phyloP scores from a whole-genome alignment of 768 basidiomycete species.

The Hortiboletus campestris region DNA sequence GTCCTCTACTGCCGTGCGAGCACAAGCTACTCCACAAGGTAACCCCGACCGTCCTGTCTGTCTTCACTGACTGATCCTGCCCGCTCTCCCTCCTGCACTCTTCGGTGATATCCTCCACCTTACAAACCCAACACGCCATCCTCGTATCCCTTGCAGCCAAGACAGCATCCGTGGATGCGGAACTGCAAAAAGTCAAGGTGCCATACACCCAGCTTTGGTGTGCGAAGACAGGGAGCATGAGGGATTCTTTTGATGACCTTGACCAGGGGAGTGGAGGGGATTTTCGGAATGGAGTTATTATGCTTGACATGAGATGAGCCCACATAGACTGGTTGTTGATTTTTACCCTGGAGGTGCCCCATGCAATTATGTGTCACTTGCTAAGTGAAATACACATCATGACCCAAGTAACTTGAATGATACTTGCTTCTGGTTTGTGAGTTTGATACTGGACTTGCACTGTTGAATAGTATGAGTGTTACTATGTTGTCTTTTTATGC shows the following conservation, averaged over 20 bases:
- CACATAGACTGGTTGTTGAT: not conserved
- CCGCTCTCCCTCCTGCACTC: not conserved
- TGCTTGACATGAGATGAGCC: conserved; percentile 16
- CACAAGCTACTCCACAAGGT: conserved; percentile 77
- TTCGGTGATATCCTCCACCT: conserved; percentile 67
- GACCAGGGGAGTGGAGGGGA: conserved; percentile 40
- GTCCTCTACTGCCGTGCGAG: conserved; percentile 59
- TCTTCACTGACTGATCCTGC: not conserved
- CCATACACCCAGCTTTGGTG: conserved; percentile 80
- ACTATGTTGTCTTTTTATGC: no score
- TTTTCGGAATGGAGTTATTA: conserved; percentile 40
- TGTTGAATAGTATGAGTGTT: no score
- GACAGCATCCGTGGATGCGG: conserved; percentile 71
- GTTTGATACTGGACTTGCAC: no score
- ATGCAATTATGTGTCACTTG: not conserved
- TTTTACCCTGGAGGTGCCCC: no score
- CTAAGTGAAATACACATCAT: not conserved
- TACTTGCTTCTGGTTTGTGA: no score
- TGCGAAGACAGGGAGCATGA: conserved; percentile 75
- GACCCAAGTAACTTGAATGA: not conserved
- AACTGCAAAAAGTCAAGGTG: conserved; percentile 72
- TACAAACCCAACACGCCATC: conserved; percentile 76
- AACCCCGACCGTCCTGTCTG: conserved; percentile 6
- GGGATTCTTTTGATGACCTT: conserved; percentile 73
- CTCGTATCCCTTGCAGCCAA: conserved; percentile 77